Evolutionary conservation across 2,329 filamentous ascomycete species (phyloP), one percentile per base, ranked within the genome.

Genomic region (Phyllosticta citriasiana): DNA sequence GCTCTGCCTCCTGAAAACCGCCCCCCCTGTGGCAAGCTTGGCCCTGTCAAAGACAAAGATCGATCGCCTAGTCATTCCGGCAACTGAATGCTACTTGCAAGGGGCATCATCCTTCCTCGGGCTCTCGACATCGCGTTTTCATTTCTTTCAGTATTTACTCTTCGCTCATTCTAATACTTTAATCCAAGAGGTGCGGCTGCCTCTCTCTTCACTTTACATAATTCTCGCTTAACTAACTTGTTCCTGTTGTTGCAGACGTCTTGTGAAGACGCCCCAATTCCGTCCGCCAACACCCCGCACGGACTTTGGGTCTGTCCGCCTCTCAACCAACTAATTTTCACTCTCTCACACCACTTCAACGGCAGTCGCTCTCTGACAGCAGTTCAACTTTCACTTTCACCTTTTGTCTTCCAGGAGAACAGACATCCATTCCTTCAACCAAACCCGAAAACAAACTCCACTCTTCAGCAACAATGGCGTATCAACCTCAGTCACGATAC

Each of bases 261-360:
- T 53, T 54, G 52, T 61, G 56, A 57, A 54, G 59, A 52, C 26
- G 40, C 54, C 58, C 59, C 59, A 56, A 40, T 65, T 69, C 68
- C 69, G 68, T 67, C 66, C 65, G 62, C 65, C 68, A 40, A 40
- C 33, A 30, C 27, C 27, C 27, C 27, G 33, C 33, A 40, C 33
- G 33, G 33, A 40, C 33, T 67, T 66, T 66, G 66, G 66, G 67
- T 67, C 67, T 68, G 71, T 70, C 73, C 73, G 53, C 53, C 59
- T 50, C 27, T 61, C 56, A 72, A 73, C 80, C 79, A 82, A 83
- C 81, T 82, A 82, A 78, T 79, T 77, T 33, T 77, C 82, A 75
- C 74, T 84, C 82, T 72, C 80, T 83, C 73, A 72, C 65, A 65
- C 69, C 66, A 73, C 75, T 69, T 71, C 68, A 66, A 72, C 75